A percentile compares a stretch with the other conserved stretches of the same genome.
These are phyloP conservation scores for Pseudogymnoascus sp. DNA, from an alignment of 2,329 filamentous ascomycete species.

Conservation along the genomic window DNA sequence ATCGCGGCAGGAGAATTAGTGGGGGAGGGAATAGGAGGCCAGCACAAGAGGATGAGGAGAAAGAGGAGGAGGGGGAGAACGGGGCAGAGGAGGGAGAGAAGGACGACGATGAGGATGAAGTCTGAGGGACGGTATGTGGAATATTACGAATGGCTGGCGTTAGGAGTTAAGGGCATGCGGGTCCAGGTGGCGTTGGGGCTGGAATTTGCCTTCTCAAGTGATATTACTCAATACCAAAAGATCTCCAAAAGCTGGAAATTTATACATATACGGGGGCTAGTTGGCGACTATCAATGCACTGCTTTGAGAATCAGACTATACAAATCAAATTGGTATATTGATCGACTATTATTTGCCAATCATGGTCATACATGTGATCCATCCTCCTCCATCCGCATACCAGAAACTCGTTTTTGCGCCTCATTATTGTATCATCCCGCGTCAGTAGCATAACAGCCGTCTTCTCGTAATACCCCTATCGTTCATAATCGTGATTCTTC, in stretches of 20 bases:
- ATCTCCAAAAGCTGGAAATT: background rate
- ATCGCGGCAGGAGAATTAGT: conserved; percentile 12
- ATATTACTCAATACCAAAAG: background rate
- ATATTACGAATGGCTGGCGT: background rate
- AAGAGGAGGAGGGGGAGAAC: conserved; percentile 17
- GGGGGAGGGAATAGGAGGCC: conserved; percentile 16
- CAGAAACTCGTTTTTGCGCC: background rate
- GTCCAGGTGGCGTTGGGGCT: background rate
- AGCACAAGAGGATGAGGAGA: conserved; percentile 16
- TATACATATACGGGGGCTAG: background rate
- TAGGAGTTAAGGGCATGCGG: background rate
- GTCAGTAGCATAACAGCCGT: background rate
- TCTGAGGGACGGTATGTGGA: background rate
- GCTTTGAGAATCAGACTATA: background rate
- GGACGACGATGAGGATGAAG: background rate
- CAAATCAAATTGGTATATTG: conserved; percentile 6
- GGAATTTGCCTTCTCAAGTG: too few relatives aligned
- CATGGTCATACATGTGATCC: conserved; percentile 4
- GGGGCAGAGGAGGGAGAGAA: conserved; percentile 17
- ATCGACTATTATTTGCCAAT: conserved; percentile 3
- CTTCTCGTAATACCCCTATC: background rate
- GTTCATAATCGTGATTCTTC: background rate
- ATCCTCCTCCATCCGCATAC: background rate
- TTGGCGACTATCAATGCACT: background rate
- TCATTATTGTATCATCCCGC: background rate